Evolutionary conservation across 768 basidiomycete genomes (phyloP), one percentile per base, ranked within the genome.

Genomic region (Austroboletus eburneus): DNA sequence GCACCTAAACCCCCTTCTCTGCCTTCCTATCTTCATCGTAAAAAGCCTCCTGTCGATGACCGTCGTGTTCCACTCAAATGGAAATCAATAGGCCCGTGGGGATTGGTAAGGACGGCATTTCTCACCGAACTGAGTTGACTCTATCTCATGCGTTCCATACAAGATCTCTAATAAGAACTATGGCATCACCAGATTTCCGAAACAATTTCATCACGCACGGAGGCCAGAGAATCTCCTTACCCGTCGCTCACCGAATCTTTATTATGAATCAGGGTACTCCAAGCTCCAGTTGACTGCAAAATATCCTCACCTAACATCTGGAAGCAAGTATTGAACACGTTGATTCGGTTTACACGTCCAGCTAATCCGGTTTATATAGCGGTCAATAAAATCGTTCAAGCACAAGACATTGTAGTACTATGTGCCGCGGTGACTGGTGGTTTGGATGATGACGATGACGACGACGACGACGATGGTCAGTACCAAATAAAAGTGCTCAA

Each of bases 371-470:
- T 24, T 45, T 35, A 39, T 58, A 32, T 35, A 80, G 83, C 72
- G 25, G 71, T 83, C 47, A 78, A 74, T 50, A 72, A 66, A 32
- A 72, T 84, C 20, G 63, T 74, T 14, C 83, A 85, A 49, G 61
- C 56, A 9, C 61, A 67, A 9, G 66, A 60, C 1, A 68, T 59
- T 25, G 66, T 77, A 3, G 70, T 72, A 16, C 68, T 78, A 25
- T 70, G 72, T 20, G 75, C 77, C 42, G 70, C 71, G 5, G 72
- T 73, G 33, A 59, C 65, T 24, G 79, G 72, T 14, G 82, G 81
- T 2, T 30, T 65, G 20, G 51, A 68, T 12, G 74, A 79, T 34
- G 42, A 46, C 34, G 61, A 61, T 8, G 43, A 48, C 0, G 58
- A 61, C 4, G 50, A 59, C 14, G 54, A 55, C 23, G n/a, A n/a